Evolutionary conservation across 345 rosid genomes (phyloP).

Genomic region (Carallia pectinifolia): DNA sequence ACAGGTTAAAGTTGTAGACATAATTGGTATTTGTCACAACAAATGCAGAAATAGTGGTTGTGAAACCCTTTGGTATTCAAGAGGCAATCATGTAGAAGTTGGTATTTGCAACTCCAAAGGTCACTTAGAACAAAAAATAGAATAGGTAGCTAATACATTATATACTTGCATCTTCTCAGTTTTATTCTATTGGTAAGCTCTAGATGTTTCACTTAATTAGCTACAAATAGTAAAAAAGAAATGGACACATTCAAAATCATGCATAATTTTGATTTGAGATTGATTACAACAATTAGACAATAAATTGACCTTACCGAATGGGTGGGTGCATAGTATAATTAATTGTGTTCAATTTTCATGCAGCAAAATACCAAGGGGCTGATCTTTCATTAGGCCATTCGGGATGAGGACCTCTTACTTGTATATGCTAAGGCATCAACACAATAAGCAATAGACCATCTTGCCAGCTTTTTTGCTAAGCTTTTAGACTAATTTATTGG

Average conservation of each 20-base stretch:
- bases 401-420: slow-evolving; percentile 88
- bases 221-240: too few species aligned
- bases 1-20: slow-evolving; percentile 79
- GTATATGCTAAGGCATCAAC: slow-evolving; percentile 91
- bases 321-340: not conserved
- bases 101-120: slow-evolving; percentile 32
- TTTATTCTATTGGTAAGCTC: not conserved
- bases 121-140: too few species aligned
- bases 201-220: not conserved
- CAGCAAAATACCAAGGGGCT: slow-evolving; percentile 61
- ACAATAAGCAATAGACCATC: slow-evolving; percentile 69
- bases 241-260: too few species aligned
- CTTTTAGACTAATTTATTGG: slow-evolving; percentile 63
- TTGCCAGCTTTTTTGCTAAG: slow-evolving; percentile 63
- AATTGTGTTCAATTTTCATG: slow-evolving; percentile 12
- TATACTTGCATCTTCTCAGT: not conserved
- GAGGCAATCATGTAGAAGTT: slow-evolving; percentile 70
- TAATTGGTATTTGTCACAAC: slow-evolving; percentile 52
- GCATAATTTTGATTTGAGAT: too few species aligned
- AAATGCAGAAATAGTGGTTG: slow-evolving; percentile 45
- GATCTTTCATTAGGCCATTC: slow-evolving; percentile 81
- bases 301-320: not conserved
- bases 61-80: slow-evolving; percentile 76
- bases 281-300: not conserved
- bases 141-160: not conserved